A percentile compares a stretch with the other conserved stretches of the same genome.
These are phyloP conservation scores for Rachicladosporium sp. DNA, from an alignment of 2,329 filamentous ascomycete species.

Conservation along the genomic window DNA sequence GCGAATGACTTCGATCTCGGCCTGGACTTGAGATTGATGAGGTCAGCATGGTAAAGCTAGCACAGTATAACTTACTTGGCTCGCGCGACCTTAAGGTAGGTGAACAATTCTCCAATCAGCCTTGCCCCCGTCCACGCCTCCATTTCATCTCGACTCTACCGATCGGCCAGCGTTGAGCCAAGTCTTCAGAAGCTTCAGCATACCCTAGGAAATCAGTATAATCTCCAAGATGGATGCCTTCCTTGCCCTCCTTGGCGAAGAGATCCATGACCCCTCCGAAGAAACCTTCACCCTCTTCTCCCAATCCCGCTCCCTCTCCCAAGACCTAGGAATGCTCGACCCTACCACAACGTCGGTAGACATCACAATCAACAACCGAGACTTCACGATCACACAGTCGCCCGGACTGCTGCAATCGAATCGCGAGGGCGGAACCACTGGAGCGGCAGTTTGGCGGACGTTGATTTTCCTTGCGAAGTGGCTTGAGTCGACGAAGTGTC, in stretches of 20 bases:
- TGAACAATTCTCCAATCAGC: no score
- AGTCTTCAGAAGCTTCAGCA: no score
- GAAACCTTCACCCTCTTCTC: slow-evolving; percentile 85
- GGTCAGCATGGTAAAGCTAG: no score
- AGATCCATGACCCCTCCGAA: slow-evolving; percentile 42
- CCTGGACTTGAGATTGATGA: no score
- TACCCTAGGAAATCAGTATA: no score
- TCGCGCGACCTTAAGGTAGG: no score
- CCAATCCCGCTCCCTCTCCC: slow-evolving; percentile 3
- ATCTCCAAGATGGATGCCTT: slow-evolving; percentile 19
- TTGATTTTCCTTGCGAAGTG: slow-evolving; percentile 73
- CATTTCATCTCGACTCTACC: no score
- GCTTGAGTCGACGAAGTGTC: slow-evolving; percentile 53
- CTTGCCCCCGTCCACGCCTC: no score
- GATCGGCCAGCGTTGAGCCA: no score
- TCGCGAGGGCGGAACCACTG: slow-evolving; percentile 60
- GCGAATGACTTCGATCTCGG: no score
- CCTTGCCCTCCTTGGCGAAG: slow-evolving; percentile 29
- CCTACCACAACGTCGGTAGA: slow-evolving; percentile 40
- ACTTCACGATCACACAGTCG: slow-evolving; percentile 71
- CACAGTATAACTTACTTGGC: no score
- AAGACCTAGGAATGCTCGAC: slow-evolving; percentile 74
- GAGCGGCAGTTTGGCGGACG: slow-evolving; percentile 80
- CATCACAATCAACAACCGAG: slow-evolving; percentile 53
- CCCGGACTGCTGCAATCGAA: slow-evolving; percentile 68